Percentiles rank a stretch among this genome's conserved stretches.
Conservation (phyloP, 139 green algal genomes). For the Spirogloea muscicola region DNA sequence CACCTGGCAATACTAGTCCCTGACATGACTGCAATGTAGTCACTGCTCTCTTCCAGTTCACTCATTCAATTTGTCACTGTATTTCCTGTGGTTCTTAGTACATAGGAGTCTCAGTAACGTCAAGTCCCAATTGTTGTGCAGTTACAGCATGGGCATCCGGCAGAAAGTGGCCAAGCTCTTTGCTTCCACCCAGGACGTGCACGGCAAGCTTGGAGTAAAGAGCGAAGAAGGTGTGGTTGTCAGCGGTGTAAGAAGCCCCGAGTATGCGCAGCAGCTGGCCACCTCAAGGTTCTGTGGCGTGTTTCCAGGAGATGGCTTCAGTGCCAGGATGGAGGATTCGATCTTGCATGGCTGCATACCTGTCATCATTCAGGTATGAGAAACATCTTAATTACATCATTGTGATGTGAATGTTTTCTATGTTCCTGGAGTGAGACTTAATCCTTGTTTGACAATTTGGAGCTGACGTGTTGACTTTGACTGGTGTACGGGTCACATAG, state of each 20-base stretch:
- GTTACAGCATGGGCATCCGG: slow-evolving; percentile 34
- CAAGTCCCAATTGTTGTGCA: not conserved
- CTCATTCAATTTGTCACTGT: no score
- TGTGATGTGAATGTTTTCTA: no score
- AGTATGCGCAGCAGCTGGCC: slow-evolving; percentile 3
- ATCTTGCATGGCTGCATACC: slow-evolving; percentile 29
- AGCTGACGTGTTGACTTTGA: no score
- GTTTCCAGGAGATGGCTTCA: slow-evolving; percentile 27
- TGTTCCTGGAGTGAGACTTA: no score
- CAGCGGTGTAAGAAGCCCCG: not conserved
- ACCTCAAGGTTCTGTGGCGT: slow-evolving; percentile 18
- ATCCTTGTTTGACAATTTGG: no score
- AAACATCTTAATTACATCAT: no score
- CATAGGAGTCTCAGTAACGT: no score
- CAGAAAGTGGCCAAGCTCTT: not conserved
- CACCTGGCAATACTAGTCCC: no score
- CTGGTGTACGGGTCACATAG: no score
- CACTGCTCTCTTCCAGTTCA: no score
- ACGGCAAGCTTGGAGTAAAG: not conserved
- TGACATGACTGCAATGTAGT: no score
- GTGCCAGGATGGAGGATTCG: slow-evolving; percentile 15
- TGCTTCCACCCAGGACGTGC: not conserved
- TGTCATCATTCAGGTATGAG: slow-evolving; percentile 38
- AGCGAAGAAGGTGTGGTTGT: not conserved
- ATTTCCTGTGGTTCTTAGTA: no score